Evolutionary conservation across 129 eudicot genomes (phyloP).

Genomic region (Flaveria brownii): DNA sequence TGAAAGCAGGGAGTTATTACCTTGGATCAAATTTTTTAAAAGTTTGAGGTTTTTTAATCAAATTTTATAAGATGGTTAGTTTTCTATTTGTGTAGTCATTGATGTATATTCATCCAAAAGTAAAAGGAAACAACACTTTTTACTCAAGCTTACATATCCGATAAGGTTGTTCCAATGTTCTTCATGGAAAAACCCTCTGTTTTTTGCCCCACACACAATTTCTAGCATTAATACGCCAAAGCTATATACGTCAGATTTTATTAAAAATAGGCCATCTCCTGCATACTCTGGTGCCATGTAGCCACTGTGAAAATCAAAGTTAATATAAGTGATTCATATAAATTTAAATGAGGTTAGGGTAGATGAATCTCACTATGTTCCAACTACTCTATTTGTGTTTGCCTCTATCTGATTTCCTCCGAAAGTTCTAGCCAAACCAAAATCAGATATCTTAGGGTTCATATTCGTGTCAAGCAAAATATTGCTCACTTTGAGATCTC

Average conservation of each 20-base stretch:
- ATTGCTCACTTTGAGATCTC: slow-evolving; percentile 46
- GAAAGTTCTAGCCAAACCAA: slow-evolving; percentile 48
- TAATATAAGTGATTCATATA: neutral
- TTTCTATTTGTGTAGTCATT: too few relatives aligned
- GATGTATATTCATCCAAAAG: too few relatives aligned
- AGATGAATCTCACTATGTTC: slow-evolving; percentile 39
- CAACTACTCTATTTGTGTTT: slow-evolving; percentile 47
- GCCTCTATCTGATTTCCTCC: slow-evolving; percentile 39
- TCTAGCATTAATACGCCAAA: slow-evolving; percentile 44
- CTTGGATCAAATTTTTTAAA: too few relatives aligned
- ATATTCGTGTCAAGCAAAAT: slow-evolving; percentile 41
- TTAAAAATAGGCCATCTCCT: slow-evolving; percentile 40
- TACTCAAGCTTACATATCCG: slow-evolving; percentile 43
- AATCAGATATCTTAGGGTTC: slow-evolving; percentile 49
- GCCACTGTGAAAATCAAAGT: slow-evolving; percentile 25
- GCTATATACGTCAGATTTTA: slow-evolving; percentile 51
- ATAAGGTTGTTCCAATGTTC: slow-evolving; percentile 45
- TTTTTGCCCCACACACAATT: slow-evolving; percentile 45
- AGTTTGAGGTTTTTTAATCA: neutral
- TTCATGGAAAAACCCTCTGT: slow-evolving; percentile 38
- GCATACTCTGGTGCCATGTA: slow-evolving; percentile 53
- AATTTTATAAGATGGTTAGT: too few relatives aligned
- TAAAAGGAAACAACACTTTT: too few relatives aligned
- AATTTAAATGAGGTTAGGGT: neutral
- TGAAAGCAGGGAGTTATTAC: neutral